Base-by-base conservation (phyloP, 495 filamentous ascomycete genomes). In the Penicillium crystallinum region DNA sequence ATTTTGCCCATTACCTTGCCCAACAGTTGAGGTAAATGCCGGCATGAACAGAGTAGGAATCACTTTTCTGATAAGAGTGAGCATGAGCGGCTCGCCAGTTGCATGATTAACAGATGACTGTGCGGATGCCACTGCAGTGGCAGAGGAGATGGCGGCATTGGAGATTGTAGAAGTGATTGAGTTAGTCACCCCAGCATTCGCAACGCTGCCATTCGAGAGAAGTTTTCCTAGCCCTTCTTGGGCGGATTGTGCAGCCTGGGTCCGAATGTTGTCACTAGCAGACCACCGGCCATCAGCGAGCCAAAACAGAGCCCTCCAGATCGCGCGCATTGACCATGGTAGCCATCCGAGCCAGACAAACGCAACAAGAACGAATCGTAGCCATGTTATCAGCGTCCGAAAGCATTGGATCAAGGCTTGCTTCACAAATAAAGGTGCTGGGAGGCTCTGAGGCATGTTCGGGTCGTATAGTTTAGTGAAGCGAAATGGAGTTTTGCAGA, bases 391-490 rank as follows among this genome's bases (percentile, higher is more conserved):
- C 9, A 93, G 21, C 48, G 84, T 86, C 54, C 78, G 80, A 52
- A 88, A 62, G 8, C 81, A 66, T 64, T 96, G 92, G 31, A 86
- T 77, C 23, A 83, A 64, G 48, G 88, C 81, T 63, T 90, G 87
- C 47, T 81, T 81, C 49, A 89, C 50, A 64, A 97, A 96, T 52
- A 99, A 74, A 25, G 83, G 79, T 14, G 83, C 73, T 1, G 93
- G 95, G 33, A 99, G 78, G 9, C 76, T 78, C 39, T 81, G 79
- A 3, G 93, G 93, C 95, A 97, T 99, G 54, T 90, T 76, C 8
- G 90, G 89, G 53, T 90, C 80, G 74, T 99, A 99, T 8, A 99
- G 80, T 64, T 99, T 97, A 19, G 93, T 99, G 70, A 99, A 99
- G 33, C 88, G 86, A 66, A 97, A 99, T 1, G 90, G 83, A 18